These are phyloP conservation scores for Zarea fungicola DNA, from an alignment of 2,329 filamentous ascomycete genomes.

Conservation along the genomic window DNA sequence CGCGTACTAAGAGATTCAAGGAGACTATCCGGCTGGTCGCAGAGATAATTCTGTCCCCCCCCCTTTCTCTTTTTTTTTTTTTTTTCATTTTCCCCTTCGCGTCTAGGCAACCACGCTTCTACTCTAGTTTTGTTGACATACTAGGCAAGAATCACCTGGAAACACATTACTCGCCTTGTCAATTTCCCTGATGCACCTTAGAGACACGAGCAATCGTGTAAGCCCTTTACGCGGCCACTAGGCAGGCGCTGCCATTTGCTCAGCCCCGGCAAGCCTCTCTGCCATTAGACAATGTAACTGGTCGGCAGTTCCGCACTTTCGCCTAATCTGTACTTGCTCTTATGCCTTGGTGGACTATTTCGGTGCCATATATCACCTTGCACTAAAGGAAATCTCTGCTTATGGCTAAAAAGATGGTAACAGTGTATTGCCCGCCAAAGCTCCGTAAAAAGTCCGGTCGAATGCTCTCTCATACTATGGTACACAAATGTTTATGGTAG, in stretches of 20 bases:
- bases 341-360: too few species aligned
- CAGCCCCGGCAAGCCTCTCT: not conserved
- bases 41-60: too few species aligned
- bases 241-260: not conserved
- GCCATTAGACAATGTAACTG: slow-evolving; percentile 1
- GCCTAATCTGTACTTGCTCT: not conserved
- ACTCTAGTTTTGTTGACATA: not conserved
- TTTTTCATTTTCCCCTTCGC: not conserved
- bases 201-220: not conserved
- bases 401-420: too few species aligned
- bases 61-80: too few species aligned
- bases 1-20: not conserved
- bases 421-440: too few species aligned
- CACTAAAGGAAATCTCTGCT: too few species aligned
- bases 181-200: not conserved
- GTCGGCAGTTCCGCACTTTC: slow-evolving; percentile 1
- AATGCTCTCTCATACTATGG: too few species aligned
- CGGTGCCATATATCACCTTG: not conserved
- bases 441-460: too few species aligned
- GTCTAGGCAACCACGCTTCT: not conserved
- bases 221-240: not conserved
- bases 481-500: too few species aligned
- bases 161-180: not conserved
- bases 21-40: too few species aligned
- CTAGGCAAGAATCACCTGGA: not conserved